Conservation (phyloP, 2,329 filamentous ascomycete genomes). For the Trichoderma sp. region DNA sequence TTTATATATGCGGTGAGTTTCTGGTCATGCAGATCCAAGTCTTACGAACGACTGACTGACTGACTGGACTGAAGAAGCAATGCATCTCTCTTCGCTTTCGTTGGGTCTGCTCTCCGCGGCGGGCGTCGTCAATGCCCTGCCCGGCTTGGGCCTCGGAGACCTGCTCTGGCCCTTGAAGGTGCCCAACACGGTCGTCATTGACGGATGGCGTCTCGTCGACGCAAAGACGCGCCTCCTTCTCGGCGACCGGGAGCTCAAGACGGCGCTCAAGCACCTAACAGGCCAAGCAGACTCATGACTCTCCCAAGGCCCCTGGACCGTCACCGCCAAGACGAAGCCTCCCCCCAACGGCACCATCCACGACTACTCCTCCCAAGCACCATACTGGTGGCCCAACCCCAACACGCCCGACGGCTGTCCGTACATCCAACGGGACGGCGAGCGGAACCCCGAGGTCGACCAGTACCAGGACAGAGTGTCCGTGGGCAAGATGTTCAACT, state of each 20-base stretch:
- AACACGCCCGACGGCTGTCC: constrained; percentile 31
- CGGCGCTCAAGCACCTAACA: constrained; percentile 28
- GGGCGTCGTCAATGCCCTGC: background rate
- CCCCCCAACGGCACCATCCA: constrained; percentile 28
- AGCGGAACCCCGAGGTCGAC: constrained; percentile 36
- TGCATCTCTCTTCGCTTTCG: constrained; percentile 10
- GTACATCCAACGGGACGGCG: constrained; percentile 35
- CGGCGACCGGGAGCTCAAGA: constrained; percentile 7
- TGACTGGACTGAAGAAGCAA: background rate
- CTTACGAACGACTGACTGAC: background rate
- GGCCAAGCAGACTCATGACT: constrained; percentile 34
- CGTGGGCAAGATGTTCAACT: constrained; percentile 35
- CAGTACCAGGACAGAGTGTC: constrained; percentile 32
- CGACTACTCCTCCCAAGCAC: constrained; percentile 28
- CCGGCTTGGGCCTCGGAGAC: background rate
- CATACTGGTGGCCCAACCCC: constrained; percentile 29
- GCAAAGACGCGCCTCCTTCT: constrained; percentile 13
- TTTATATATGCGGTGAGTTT: no score
- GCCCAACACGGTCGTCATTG: constrained; percentile 26
- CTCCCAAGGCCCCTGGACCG: constrained; percentile 35
- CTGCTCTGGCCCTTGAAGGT: background rate
- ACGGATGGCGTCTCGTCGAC: constrained; percentile 23
- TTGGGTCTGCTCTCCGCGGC: constrained; percentile 10
- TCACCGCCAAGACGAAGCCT: constrained; percentile 27
- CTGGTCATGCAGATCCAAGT: no score